These are phyloP conservation scores for Anisodus acutangulus DNA, from an alignment of 257 asterid genomes.

Conservation along the genomic window DNA sequence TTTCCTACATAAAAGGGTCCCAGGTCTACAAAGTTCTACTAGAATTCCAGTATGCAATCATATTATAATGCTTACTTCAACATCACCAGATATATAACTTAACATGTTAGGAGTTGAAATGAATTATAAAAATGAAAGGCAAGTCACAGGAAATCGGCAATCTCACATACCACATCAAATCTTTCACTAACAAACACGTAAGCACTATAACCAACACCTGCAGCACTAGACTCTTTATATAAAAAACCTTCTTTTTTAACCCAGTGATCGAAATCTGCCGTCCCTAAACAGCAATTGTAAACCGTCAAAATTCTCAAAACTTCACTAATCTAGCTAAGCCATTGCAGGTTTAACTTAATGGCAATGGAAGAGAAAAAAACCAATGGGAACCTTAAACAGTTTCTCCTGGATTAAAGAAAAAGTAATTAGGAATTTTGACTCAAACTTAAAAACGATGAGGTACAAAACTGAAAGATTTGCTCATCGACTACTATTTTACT, in stretches of 20 bases:
- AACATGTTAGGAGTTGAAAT: background rate
- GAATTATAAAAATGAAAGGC: background rate
- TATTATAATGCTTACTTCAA: background rate
- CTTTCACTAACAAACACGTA: background rate
- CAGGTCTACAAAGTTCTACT: background rate
- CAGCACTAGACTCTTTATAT: background rate
- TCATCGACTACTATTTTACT: background rate
- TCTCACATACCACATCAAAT: background rate
- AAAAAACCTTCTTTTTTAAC: background rate
- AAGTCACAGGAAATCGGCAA: background rate
- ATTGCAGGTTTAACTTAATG: background rate
- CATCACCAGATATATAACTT: background rate
- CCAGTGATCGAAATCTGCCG: background rate
- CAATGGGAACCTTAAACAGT: background rate
- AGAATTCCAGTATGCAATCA: background rate
- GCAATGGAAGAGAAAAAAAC: background rate
- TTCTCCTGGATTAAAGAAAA: background rate
- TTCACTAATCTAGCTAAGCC: background rate
- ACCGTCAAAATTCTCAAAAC: background rate
- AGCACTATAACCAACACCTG: background rate
- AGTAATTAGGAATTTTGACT: background rate
- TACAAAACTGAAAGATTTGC: background rate
- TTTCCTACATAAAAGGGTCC: slow-evolving; percentile 20
- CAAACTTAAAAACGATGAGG: background rate
- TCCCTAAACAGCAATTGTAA: background rate